Conservation (phyloP, 257 asterid genomes). For the Mitragyna speciosa region DNA sequence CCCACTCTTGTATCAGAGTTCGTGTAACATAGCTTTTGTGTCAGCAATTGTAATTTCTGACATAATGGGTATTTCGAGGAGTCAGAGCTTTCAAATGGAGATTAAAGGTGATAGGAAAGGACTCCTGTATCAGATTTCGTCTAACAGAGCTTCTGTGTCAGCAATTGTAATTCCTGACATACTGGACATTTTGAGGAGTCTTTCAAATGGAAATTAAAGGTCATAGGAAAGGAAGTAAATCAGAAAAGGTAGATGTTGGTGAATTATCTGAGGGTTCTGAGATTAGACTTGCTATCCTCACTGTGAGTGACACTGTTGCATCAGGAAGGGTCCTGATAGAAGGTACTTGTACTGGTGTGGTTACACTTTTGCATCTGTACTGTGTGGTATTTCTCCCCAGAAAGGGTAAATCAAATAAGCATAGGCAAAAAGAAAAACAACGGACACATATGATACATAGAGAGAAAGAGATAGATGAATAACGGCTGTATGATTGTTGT, state of each 20-base stretch:
- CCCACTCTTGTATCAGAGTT: no score
- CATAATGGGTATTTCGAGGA: no score
- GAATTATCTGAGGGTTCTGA: constrained; percentile 36
- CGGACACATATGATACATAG: no score
- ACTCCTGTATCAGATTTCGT: no score
- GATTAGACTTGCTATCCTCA: constrained; percentile 72
- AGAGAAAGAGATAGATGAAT: not conserved
- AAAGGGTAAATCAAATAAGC: not conserved
- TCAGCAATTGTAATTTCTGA: no score
- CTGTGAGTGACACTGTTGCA: constrained; percentile 93
- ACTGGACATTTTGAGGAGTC: constrained; percentile 40
- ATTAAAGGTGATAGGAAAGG: constrained; percentile 55
- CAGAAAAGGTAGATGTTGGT: constrained; percentile 22
- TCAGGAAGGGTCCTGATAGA: constrained; percentile 72
- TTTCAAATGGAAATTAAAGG: constrained; percentile 30
- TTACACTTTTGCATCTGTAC: constrained; percentile 1
- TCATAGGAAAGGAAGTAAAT: constrained; percentile 27
- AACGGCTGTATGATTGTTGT: not conserved
- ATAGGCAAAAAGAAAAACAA: not conserved
- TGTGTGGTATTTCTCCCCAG: no score
- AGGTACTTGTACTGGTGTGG: constrained; percentile 48
- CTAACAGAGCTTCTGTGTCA: constrained; percentile 61
- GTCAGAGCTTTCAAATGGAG: no score
- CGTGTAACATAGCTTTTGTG: no score
- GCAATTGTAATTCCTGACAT: constrained; percentile 72